Evolutionary conservation across 2,329 filamentous ascomycete species (phyloP), one percentile per base, ranked within the genome.

Genomic region (Nemania sp.): DNA sequence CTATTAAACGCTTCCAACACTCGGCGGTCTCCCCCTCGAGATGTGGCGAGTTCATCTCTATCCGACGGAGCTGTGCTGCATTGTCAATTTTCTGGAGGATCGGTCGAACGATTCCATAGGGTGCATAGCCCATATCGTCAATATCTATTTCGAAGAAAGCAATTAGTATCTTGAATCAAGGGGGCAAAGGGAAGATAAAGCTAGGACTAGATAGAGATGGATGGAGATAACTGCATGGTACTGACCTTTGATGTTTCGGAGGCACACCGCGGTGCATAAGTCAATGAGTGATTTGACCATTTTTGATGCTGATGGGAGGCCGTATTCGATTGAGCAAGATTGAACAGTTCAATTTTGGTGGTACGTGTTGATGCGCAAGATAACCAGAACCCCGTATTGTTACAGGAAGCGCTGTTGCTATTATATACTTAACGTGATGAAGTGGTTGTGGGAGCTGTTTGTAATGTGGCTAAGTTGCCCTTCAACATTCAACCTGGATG

Each of bases 1-100:
- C 87, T 79, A 98, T 96, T 75, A 98, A 87, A 29, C 88, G 86
- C 49, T 89, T 81, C 95, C 95, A 98, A 69, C 95, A 83, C 73
- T 94, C 91, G 22, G 83, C 86, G 45, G 90, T 90, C 64, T 92
- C 84, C 43, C 89, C 88, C 68, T 87, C 84, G 59, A 98, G 86
- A 71, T 97, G 93, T 0, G 93, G 92, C 5, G 90, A 94, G 76
- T 90, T 89, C 58, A 86, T 69, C 80, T 98, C 94, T 66, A 98
- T 86, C 64, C 85, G 77, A 74, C 88, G 90, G 35, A 98, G 88
- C 78, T 97, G 94, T 52, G 86, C 81, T 1, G 94, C 90, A 70
- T 87, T 91, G 62, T 92, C 89, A 64, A 98, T 83, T 65, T 89
- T 90, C 59, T 87, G 76, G 35, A 98, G 88, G 47, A 98, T 87